Evolutionary conservation across 176 grass and related monocot species (phyloP).

Genomic region (Juncus inflexus): DNA sequence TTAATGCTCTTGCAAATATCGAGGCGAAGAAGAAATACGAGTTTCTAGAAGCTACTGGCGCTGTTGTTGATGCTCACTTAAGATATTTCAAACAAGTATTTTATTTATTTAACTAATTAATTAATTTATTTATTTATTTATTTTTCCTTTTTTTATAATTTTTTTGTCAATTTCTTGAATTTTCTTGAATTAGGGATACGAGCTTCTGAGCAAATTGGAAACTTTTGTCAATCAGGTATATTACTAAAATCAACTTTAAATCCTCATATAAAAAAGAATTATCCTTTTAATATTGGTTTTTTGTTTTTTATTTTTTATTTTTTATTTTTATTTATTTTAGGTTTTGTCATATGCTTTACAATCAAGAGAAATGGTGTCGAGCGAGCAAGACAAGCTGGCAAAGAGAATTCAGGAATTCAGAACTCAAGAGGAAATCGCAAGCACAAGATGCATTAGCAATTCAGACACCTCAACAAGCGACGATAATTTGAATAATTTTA

Average conservation of each 20-base stretch:
- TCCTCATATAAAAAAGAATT: neutral
- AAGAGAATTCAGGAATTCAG: constrained; percentile 98
- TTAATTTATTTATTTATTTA: constrained; percentile 26
- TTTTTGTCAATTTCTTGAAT: constrained; percentile 28
- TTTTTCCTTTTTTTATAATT: constrained; percentile 20
- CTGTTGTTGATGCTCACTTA: constrained; percentile 91
- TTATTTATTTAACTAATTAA: neutral
- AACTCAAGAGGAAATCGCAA: constrained; percentile 82
- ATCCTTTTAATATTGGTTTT: neutral
- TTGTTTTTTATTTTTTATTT: neutral
- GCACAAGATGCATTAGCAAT: constrained; percentile 57
- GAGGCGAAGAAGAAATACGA: constrained; percentile 99
- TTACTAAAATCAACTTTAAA: neutral
- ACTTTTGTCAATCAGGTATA: constrained; percentile 96
- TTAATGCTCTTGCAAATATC: constrained; percentile 82
- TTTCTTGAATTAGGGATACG: constrained; percentile 74
- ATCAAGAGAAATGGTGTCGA: constrained; percentile 80
- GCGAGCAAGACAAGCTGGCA: constrained; percentile 82
- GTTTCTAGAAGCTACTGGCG: constrained; percentile 97
- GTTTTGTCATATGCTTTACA: constrained; percentile 87
- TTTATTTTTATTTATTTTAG: constrained; percentile 32
- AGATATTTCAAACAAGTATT: constrained; percentile 99
- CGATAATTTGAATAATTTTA: constrained; percentile 29
- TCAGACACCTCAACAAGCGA: constrained; percentile 57
- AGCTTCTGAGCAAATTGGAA: constrained; percentile 91